These are phyloP conservation scores for Annulohypoxylon moriforme DNA, from an alignment of 495 filamentous ascomycete species.

Conservation along the genomic window DNA sequence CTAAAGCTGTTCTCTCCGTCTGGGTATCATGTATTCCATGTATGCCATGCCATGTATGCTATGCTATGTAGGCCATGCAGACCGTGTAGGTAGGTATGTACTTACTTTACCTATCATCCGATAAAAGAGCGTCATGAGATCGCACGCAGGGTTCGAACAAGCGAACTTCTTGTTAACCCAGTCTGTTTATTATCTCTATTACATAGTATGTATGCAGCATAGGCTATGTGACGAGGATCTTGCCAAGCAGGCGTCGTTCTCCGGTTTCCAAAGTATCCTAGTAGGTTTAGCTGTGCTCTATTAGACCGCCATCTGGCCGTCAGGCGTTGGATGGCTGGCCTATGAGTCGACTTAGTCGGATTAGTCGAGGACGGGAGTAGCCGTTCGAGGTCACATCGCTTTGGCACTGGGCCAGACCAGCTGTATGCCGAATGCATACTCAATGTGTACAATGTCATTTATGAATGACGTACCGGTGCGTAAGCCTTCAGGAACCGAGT, in stretches of 20 bases:
- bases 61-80: background rate
- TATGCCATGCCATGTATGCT: background rate
- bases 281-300: conserved; percentile 11
- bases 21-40: background rate
- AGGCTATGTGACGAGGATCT: conserved; percentile 10
- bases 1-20: conserved; percentile 4
- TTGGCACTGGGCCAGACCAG: conserved; percentile 29
- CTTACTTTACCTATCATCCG: background rate
- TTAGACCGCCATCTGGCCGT: conserved; percentile 19
- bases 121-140: background rate
- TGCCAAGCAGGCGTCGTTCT: conserved; percentile 2
- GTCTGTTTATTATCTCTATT: conserved; percentile 11
- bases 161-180: conserved; percentile 1
- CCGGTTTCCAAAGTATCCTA: conserved; percentile 17
- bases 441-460: conserved; percentile 25
- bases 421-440: conserved; percentile 10
- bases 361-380: conserved; percentile 35
- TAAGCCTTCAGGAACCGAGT: conserved; percentile 39
- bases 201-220: background rate
- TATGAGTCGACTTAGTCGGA: conserved; percentile 19
- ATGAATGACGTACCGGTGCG: conserved; percentile 37
- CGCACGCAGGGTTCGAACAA: background rate
- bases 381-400: conserved; percentile 42
- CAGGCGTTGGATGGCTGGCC: conserved; percentile 13
- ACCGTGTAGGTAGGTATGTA: background rate